These are phyloP conservation scores for Globisporangium megalacanthum DNA, from an alignment of 352 stramenopile genomes.

Conservation along the genomic window DNA sequence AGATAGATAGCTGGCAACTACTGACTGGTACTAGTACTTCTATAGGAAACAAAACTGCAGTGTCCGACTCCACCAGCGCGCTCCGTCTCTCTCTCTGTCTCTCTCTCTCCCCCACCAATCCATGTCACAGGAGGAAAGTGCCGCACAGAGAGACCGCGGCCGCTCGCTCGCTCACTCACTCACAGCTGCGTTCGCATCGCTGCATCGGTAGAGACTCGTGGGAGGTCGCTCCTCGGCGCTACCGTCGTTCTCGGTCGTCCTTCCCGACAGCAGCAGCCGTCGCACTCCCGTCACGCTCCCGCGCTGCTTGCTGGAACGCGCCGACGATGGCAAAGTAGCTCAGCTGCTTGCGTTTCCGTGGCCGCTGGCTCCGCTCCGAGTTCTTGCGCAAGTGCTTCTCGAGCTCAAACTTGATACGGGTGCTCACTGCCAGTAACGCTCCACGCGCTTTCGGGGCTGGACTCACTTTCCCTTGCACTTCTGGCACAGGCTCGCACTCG, in stretches of 20 bases:
- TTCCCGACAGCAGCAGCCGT: slow-evolving; percentile 16
- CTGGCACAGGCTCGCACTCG: slow-evolving; percentile 16
- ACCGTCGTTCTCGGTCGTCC: slow-evolving; percentile 4
- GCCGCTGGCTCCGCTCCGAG: slow-evolving; percentile 36
- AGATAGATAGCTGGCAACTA: slow-evolving; percentile 12
- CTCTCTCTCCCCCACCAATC: no score
- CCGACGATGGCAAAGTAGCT: slow-evolving; percentile 78
- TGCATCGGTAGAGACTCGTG: no score
- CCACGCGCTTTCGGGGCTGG: slow-evolving; percentile 31
- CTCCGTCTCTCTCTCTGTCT: background rate
- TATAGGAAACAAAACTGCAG: slow-evolving; percentile 1
- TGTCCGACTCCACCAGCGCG: background rate
- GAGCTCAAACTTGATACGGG: slow-evolving; percentile 66
- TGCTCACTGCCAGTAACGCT: slow-evolving; percentile 68
- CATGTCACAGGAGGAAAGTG: no score
- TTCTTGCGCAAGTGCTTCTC: slow-evolving; percentile 49
- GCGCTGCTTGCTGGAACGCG: slow-evolving; percentile 71
- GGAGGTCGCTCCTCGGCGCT: background rate
- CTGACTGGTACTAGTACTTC: slow-evolving; percentile 1
- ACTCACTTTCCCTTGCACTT: slow-evolving; percentile 23
- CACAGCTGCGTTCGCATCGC: background rate
- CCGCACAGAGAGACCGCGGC: background rate
- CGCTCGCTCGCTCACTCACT: background rate
- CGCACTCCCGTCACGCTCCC: slow-evolving; percentile 47
- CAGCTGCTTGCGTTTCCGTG: slow-evolving; percentile 60